Percentiles rank a stretch among this genome's conserved stretches.
These are phyloP conservation scores for Emmonsiellopsis sp. DNA, from an alignment of 2,329 filamentous ascomycete genomes.

Conservation along the genomic window DNA sequence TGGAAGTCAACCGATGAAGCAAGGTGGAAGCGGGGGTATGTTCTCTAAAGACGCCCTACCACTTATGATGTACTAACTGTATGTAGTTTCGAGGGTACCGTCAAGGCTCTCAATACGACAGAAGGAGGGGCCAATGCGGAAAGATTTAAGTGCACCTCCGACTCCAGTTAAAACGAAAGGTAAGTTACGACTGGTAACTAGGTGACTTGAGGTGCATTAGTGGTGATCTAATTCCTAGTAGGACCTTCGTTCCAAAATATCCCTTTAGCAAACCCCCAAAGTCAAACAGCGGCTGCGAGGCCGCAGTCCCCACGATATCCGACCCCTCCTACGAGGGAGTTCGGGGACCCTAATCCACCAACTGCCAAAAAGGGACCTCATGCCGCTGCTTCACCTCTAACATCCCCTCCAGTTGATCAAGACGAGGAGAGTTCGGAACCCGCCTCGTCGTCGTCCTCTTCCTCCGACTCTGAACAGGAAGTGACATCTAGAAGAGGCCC, in stretches of 20 bases:
- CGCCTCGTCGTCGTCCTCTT: slow-evolving; percentile 21
- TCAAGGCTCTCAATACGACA: slow-evolving; percentile 30
- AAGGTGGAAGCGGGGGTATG: slow-evolving; percentile 25
- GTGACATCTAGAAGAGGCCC: slow-evolving; percentile 16
- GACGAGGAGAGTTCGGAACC: slow-evolving; percentile 23
- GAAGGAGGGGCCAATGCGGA: slow-evolving; percentile 20
- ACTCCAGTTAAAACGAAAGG: slow-evolving; percentile 11
- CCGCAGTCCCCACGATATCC: slow-evolving; percentile 20
- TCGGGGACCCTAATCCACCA: slow-evolving; percentile 16
- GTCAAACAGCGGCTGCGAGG: slow-evolving; percentile 5
- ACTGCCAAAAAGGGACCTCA: slow-evolving; percentile 18
- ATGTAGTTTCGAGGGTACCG: slow-evolving; percentile 29
- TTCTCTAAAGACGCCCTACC: not conserved
- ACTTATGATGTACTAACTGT: slow-evolving; percentile 3
- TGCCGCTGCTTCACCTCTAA: slow-evolving; percentile 15
- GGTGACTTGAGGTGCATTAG: not conserved
- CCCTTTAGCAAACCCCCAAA: slow-evolving; percentile 20
- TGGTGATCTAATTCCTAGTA: slow-evolving; percentile 9
- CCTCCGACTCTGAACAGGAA: slow-evolving; percentile 24
- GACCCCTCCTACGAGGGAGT: slow-evolving; percentile 16
- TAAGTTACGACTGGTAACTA: not conserved
- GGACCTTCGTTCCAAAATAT: slow-evolving; percentile 20
- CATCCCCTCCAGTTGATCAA: slow-evolving; percentile 19
- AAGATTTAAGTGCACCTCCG: slow-evolving; percentile 18
- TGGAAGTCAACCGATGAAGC: slow-evolving; percentile 26